Percentiles rank a stretch among this genome's conserved stretches.
Evolutionary conservation across 805 yeast species (phyloP).

Genomic region (Metschnikowia cubensis): DNA sequence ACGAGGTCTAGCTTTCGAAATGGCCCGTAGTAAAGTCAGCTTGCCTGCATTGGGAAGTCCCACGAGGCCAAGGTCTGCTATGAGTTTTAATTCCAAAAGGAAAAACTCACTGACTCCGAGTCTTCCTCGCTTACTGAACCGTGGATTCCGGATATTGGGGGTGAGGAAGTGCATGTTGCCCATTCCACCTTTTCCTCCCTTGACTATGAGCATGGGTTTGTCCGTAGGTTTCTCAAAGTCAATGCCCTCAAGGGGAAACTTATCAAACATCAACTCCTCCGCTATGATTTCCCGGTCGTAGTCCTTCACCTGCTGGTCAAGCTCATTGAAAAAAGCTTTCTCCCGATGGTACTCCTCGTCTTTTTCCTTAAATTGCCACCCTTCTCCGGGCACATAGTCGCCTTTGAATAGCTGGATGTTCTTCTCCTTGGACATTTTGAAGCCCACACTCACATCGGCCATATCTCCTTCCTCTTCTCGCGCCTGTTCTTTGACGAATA

Average conservation of each 20-base stretch:
- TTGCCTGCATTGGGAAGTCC: constrained; percentile 98
- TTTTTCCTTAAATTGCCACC: constrained; percentile 85
- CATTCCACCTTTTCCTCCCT: constrained; percentile 92
- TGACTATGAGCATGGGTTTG: constrained; percentile 63
- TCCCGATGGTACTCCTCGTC: constrained; percentile 65
- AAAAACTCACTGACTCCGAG: constrained; percentile 61
- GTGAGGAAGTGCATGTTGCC: constrained; percentile 96
- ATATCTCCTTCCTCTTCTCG: constrained; percentile 19
- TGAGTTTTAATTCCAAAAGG: constrained; percentile 75
- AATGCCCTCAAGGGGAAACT: constrained; percentile 76
- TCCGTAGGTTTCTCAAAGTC: constrained; percentile 62
- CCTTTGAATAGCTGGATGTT: constrained; percentile 59
- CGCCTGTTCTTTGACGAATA: constrained; percentile 33
- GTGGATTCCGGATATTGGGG: constrained; percentile 77
- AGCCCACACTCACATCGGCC: constrained; percentile 11
- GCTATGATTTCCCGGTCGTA: constrained; percentile 58
- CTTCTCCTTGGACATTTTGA: constrained; percentile 22
- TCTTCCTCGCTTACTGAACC: constrained; percentile 82
- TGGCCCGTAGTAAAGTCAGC: constrained; percentile 80
- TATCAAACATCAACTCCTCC: constrained; percentile 60
- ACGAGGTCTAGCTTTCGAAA: constrained; percentile 83
- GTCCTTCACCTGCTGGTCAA: constrained; percentile 59
- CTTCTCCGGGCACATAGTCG: constrained; percentile 65
- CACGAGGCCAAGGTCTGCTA: constrained; percentile 91
- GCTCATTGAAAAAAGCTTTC: constrained; percentile 60